Percentiles rank a stretch among this genome's conserved stretches.
Conservation (phyloP, 164 flowering plant species). For the Nymphaea colorata region DNA sequence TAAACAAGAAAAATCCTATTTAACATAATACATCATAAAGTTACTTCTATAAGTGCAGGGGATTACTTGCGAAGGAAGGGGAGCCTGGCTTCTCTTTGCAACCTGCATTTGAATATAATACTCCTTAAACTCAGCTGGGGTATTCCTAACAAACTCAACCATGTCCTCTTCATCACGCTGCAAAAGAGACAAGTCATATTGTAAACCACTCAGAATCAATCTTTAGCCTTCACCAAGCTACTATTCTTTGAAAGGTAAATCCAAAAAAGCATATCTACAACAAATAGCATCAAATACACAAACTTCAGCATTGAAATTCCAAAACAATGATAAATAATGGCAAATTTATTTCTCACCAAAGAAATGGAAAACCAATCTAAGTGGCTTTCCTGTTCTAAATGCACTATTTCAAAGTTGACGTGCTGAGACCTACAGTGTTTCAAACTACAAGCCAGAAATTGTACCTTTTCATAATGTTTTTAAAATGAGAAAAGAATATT, state of each 20-base stretch:
- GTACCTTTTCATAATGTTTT: too few species aligned
- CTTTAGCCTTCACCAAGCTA: not conserved
- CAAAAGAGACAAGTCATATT: constrained; percentile 7
- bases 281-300: not conserved
- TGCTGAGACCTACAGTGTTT: too few species aligned
- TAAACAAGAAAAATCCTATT: not conserved
- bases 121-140: constrained; percentile 79
- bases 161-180: constrained; percentile 94
- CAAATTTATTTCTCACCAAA: too few species aligned
- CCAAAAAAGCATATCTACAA: too few species aligned
- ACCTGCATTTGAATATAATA: constrained; percentile 96
- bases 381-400: too few species aligned
- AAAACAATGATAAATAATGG: too few species aligned
- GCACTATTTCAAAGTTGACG: too few species aligned
- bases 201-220: not conserved
- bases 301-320: too few species aligned
- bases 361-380: too few species aligned
- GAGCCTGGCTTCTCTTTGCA: constrained; percentile 91
- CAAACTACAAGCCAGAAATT: too few species aligned
- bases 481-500: too few species aligned
- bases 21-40: not conserved
- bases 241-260: too few species aligned
- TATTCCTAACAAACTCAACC: constrained; percentile 65
- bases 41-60: not conserved
- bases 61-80: constrained; percentile 76